phyloP scores from a whole-genome alignment of 176 grass and related monocot species.

The Ampelocalamus luodianensis region DNA sequence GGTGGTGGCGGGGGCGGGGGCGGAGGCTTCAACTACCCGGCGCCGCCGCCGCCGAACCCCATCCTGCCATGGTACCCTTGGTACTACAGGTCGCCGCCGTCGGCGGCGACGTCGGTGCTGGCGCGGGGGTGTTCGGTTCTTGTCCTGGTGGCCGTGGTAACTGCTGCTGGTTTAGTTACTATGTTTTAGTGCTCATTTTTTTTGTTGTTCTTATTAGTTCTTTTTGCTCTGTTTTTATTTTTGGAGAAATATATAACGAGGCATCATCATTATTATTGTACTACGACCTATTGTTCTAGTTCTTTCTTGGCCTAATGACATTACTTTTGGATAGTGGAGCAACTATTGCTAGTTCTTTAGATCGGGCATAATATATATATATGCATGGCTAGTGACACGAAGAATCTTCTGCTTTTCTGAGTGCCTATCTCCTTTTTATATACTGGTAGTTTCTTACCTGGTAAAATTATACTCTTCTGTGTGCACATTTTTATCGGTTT shows the following conservation, averaged over 20 bases:
- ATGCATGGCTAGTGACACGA: background rate
- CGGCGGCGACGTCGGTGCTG: background rate
- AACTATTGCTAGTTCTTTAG: background rate
- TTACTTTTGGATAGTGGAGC: background rate
- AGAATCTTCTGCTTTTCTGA: background rate
- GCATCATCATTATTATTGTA: background rate
- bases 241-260: conserved; percentile 1
- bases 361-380: background rate
- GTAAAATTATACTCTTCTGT: background rate
- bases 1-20: background rate
- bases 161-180: background rate
- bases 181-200: background rate
- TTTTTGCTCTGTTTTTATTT: background rate
- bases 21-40: background rate
- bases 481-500: background rate
- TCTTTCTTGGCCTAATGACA: background rate
- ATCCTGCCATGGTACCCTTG: conserved; percentile 89
- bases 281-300: background rate
- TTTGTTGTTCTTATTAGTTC: background rate
- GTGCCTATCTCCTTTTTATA: background rate
- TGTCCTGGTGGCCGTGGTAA: background rate
- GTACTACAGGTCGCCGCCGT: conserved; percentile 64
- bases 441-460: background rate
- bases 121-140: background rate
- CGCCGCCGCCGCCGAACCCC: conserved; percentile 76